phyloP scores from a whole-genome alignment of 805 yeast species.

The Pichia heedii region DNA sequence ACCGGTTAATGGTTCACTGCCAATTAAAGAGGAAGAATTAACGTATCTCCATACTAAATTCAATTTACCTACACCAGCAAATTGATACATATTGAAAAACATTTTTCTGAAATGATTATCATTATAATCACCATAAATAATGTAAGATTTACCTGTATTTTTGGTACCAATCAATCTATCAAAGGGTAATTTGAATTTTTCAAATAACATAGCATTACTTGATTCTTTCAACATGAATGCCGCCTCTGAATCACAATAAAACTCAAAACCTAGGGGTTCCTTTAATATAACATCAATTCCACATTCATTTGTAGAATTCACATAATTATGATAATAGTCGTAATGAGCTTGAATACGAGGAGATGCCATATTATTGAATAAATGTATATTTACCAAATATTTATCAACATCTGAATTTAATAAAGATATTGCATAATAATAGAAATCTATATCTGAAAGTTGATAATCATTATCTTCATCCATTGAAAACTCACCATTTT shows the following conservation, averaged over 20 bases:
- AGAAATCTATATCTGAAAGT: slow-evolving; percentile 22
- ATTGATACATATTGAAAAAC: slow-evolving; percentile 48
- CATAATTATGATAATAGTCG: slow-evolving; percentile 34
- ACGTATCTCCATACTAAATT: slow-evolving; percentile 71
- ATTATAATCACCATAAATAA: slow-evolving; percentile 58
- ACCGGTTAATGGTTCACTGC: slow-evolving; percentile 37
- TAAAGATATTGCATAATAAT: slow-evolving; percentile 15
- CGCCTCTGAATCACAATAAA: slow-evolving; percentile 61
- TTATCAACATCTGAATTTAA: slow-evolving; percentile 8
- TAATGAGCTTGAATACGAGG: slow-evolving; percentile 63
- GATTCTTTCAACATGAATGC: slow-evolving; percentile 69
- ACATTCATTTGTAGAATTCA: slow-evolving; percentile 23
- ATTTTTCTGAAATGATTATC: slow-evolving; percentile 44
- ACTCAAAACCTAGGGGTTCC: slow-evolving; percentile 32
- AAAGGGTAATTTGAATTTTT: slow-evolving; percentile 28
- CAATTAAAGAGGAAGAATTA: slow-evolving; percentile 23
- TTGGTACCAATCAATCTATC: slow-evolving; percentile 59
- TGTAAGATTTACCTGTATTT: slow-evolving; percentile 29
- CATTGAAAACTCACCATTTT: slow-evolving; percentile 2
- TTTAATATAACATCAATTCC: slow-evolving; percentile 18
- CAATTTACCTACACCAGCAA: slow-evolving; percentile 54
- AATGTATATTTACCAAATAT: slow-evolving; percentile 31
- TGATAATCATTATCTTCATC: slow-evolving; percentile 17
- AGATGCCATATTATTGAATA: slow-evolving; percentile 40
- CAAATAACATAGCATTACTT: slow-evolving; percentile 15